A percentile compares a stretch with the other conserved stretches of the same genome.
Conservation (phyloP, 345 rosid genomes). For the Linum trigynum region DNA sequence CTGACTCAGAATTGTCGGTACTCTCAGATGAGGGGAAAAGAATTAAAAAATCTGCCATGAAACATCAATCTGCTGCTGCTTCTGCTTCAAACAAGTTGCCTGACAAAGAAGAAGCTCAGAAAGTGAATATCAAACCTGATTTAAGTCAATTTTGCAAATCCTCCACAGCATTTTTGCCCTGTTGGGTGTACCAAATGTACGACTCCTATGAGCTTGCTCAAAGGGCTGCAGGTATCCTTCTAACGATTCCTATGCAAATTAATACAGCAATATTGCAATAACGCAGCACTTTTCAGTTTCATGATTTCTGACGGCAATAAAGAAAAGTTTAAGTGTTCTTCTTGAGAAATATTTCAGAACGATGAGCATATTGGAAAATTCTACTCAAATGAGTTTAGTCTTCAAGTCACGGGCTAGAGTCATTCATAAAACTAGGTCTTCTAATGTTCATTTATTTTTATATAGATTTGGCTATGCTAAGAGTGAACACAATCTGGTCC, state of each 20-base stretch:
- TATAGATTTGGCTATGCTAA: too few species aligned
- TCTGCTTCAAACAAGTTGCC: constrained; percentile 23
- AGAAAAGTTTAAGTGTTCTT: neutral
- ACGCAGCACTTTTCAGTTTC: neutral
- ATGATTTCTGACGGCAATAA: neutral
- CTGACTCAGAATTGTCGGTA: constrained; percentile 22
- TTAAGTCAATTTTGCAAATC: constrained; percentile 35
- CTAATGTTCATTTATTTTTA: too few species aligned
- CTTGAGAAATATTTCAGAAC: neutral
- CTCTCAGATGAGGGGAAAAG: constrained; percentile 21
- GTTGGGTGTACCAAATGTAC: constrained; percentile 77
- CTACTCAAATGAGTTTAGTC: neutral
- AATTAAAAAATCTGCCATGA: constrained; percentile 18
- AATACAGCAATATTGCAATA: too few species aligned
- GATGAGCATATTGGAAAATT: neutral
- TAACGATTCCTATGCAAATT: neutral
- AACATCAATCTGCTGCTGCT: constrained; percentile 21
- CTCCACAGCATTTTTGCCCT: constrained; percentile 74
- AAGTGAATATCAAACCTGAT: constrained; percentile 20
- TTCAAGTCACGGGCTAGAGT: too few species aligned
- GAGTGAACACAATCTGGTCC: too few species aligned
- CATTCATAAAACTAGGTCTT: too few species aligned
- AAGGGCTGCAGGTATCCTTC: constrained; percentile 65
- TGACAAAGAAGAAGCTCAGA: constrained; percentile 26
- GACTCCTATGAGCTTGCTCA: constrained; percentile 82